Conservation (phyloP, 1,284 basidiomycete genomes). For the Phellinidium pouzarii region DNA sequence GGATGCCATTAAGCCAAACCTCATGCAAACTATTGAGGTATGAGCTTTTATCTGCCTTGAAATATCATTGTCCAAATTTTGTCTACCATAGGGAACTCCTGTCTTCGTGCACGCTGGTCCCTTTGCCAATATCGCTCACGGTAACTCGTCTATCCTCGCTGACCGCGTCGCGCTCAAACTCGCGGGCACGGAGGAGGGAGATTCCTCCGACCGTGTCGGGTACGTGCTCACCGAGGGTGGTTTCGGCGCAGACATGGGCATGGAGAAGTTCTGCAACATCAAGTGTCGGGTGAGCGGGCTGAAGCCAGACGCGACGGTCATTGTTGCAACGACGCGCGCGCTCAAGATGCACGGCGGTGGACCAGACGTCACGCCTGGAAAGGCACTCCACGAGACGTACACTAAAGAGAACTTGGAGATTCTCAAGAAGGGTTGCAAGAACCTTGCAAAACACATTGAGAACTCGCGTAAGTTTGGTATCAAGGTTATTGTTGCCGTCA, state of each 20-base stretch:
- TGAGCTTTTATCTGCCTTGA: conserved; percentile 11
- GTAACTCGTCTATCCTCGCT: conserved; percentile 97
- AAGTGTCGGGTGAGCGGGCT: conserved; percentile 95
- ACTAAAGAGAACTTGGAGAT: conserved; percentile 90
- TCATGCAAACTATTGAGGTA: conserved; percentile 96
- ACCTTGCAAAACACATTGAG: conserved; percentile 90
- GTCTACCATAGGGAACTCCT: conserved; percentile 69
- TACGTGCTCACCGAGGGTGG: conserved; percentile 99
- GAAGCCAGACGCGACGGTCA: conserved; percentile 88
- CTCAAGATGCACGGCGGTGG: conserved; percentile 99
- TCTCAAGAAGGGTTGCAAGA: conserved; percentile 88
- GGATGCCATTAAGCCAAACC: conserved; percentile 97
- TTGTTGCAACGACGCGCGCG: conserved; percentile 96
- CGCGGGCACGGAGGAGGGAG: conserved; percentile 92
- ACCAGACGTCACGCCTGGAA: conserved; percentile 95
- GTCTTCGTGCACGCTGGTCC: conserved; percentile 99
- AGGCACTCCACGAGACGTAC: conserved; percentile 90
- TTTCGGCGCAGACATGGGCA: conserved; percentile 98
- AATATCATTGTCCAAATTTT: neutral
- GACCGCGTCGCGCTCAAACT: conserved; percentile 96
- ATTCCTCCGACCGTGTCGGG: conserved; percentile 73
- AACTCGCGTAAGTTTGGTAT: conserved; percentile 95
- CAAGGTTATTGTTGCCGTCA: conserved; percentile 95
- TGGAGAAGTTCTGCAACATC: conserved; percentile 99
- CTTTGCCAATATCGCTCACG: conserved; percentile 99